Conservation (phyloP, 2,329 filamentous ascomycete genomes). For the Apiospora arundinis region DNA sequence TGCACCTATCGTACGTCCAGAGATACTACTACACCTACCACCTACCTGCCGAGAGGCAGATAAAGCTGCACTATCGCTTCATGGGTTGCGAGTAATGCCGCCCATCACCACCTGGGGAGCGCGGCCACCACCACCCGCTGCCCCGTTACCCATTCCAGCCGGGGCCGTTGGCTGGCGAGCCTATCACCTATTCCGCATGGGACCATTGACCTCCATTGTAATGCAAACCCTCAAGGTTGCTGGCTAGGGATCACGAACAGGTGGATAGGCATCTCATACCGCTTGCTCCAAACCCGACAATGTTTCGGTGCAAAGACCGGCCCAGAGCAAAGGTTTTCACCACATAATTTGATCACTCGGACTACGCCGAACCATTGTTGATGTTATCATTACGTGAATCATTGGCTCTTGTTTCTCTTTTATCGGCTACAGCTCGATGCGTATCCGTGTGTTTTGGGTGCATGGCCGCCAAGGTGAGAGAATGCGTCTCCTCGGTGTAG, state of each 20-base stretch:
- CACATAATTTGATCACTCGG: conserved; percentile 11
- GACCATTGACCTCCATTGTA: not conserved
- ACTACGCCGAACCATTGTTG: conserved; percentile 6
- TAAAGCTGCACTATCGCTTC: not conserved
- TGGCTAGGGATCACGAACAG: conserved; percentile 11
- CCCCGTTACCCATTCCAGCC: not conserved
- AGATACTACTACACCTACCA: no score
- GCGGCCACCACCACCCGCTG: not conserved
- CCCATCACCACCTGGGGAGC: not conserved
- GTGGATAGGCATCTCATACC: conserved; percentile 9
- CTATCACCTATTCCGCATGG: not conserved
- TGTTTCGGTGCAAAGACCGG: not conserved
- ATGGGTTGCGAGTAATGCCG: conserved; percentile 14
- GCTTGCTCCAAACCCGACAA: conserved; percentile 9
- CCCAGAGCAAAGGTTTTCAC: conserved; percentile 1
- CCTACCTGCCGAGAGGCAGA: conserved; percentile 13
- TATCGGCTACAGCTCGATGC: not conserved
- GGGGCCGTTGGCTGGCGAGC: conserved; percentile 10
- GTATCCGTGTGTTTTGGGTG: not conserved
- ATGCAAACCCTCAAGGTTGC: conserved; percentile 16
- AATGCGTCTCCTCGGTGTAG: not conserved
- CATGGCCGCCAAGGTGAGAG: not conserved
- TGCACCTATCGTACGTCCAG: not conserved
- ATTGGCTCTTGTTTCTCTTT: not conserved
- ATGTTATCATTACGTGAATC: not conserved